A percentile compares a stretch with the other conserved stretches of the same genome.
Evolutionary conservation across 495 filamentous ascomycete species (phyloP).

Genomic region (Entonaema liquescens): DNA sequence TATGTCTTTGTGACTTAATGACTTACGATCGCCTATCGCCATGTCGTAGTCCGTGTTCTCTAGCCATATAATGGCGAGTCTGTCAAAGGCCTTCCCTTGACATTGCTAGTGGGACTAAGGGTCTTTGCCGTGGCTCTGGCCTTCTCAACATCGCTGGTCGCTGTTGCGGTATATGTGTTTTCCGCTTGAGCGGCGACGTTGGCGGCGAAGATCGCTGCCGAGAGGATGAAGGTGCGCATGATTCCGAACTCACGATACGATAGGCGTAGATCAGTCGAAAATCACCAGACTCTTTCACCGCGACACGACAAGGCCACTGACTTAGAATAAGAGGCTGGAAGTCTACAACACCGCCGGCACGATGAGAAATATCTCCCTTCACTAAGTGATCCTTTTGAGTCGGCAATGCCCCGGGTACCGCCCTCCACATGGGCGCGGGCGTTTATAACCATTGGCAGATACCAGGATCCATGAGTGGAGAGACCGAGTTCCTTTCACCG

Average conservation of each 20-base stretch:
- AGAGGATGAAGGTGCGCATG: slow-evolving; percentile 37
- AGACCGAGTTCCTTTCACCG: neutral
- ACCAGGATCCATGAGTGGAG: slow-evolving; percentile 7
- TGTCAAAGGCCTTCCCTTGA: slow-evolving; percentile 72
- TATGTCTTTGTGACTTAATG: neutral
- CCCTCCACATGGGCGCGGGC: slow-evolving; percentile 24
- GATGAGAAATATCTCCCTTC: neutral
- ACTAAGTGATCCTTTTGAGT: neutral
- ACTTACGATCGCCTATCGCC: slow-evolving; percentile 48
- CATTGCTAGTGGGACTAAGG: slow-evolving; percentile 64
- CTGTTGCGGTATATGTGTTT: slow-evolving; percentile 45
- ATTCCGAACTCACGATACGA: neutral
- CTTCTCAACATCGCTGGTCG: slow-evolving; percentile 41
- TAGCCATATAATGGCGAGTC: slow-evolving; percentile 74
- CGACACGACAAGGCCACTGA: neutral
- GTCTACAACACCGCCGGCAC: neutral
- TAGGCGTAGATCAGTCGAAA: neutral
- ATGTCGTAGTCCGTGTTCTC: slow-evolving; percentile 72
- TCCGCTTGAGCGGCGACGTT: slow-evolving; percentile 36
- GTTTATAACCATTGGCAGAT: slow-evolving; percentile 19
- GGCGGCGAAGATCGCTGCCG: slow-evolving; percentile 24
- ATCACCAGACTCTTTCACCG: neutral
- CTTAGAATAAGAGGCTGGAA: neutral
- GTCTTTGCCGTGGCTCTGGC: slow-evolving; percentile 50
- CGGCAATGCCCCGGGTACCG: neutral